phyloP scores from a whole-genome alignment of 1,284 basidiomycete species.

The Boletus semigastroideus region DNA sequence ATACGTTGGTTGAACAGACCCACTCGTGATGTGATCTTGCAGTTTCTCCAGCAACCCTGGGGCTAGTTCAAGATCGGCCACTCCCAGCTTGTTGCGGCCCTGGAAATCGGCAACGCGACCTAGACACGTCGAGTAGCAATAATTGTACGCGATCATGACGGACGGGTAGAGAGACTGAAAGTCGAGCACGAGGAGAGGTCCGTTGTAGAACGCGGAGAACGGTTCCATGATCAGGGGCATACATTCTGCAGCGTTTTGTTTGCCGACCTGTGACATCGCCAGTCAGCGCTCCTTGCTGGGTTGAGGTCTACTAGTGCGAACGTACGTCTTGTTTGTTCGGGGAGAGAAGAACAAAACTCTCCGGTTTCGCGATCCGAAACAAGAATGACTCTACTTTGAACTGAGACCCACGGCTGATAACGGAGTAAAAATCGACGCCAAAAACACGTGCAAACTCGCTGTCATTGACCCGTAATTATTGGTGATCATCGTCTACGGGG shows the following conservation, averaged over 20 bases:
- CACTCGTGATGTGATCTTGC: constrained; percentile 75
- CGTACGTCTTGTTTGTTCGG: constrained; percentile 81
- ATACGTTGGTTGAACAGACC: constrained; percentile 20
- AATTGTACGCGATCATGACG: constrained; percentile 97
- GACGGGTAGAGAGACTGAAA: constrained; percentile 97
- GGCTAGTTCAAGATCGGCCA: constrained; percentile 72
- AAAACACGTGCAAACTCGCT: constrained; percentile 97
- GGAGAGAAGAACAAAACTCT: constrained; percentile 86
- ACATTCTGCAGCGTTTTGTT: not conserved
- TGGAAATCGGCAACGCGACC: constrained; percentile 85
- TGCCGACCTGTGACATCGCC: not conserved
- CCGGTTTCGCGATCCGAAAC: constrained; percentile 97
- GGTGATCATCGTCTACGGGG: not conserved
- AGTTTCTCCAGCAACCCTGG: constrained; percentile 66
- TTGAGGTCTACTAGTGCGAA: constrained; percentile 5
- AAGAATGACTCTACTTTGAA: constrained; percentile 99
- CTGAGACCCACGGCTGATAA: constrained; percentile 92
- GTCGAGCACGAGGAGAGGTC: constrained; percentile 73
- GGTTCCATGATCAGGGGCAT: not conserved
- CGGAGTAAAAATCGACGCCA: constrained; percentile 96
- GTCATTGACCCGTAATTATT: not conserved
- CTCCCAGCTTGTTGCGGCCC: constrained; percentile 83
- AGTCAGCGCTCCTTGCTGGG: not conserved
- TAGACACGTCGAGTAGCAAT: constrained; percentile 93
- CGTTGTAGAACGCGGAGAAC: constrained; percentile 72